Conservation (phyloP, 2,329 filamentous ascomycete genomes). For the Fusarium brachygibbosum region DNA sequence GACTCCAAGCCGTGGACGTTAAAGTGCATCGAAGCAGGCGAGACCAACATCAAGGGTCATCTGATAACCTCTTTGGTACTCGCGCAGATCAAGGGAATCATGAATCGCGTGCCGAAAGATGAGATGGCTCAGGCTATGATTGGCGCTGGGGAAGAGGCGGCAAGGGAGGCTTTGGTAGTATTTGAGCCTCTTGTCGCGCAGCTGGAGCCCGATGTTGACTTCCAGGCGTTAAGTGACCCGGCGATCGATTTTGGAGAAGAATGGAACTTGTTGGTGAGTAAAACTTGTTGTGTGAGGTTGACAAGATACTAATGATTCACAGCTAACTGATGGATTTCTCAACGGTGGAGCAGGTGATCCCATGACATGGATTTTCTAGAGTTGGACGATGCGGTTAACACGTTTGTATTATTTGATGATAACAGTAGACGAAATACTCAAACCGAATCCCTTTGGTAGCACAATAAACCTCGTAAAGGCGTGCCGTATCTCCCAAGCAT, state of each 20-base stretch:
- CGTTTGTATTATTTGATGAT: too few species aligned
- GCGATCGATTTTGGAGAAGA: slow-evolving; percentile 31
- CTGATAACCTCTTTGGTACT: slow-evolving; percentile 53
- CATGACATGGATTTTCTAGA: slow-evolving; percentile 25
- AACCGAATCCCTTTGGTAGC: too few species aligned
- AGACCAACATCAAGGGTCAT: slow-evolving; percentile 69
- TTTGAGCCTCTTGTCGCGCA: slow-evolving; percentile 52
- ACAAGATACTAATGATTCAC: not conserved
- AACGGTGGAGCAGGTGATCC: slow-evolving; percentile 12
- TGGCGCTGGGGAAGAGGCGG: slow-evolving; percentile 55
- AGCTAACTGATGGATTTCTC: slow-evolving; percentile 30
- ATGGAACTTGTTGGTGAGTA: slow-evolving; percentile 48
- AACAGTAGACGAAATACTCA: too few species aligned
- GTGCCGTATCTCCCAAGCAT: too few species aligned
- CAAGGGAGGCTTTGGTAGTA: slow-evolving; percentile 51
- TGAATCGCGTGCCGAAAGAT: slow-evolving; percentile 52
- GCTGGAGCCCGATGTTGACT: slow-evolving; percentile 2
- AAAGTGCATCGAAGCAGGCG: slow-evolving; percentile 60
- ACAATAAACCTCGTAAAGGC: too few species aligned
- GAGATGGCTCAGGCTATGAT: slow-evolving; percentile 55
- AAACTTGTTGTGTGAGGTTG: accelerated
- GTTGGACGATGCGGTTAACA: too few species aligned
- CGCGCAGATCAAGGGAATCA: slow-evolving; percentile 60
- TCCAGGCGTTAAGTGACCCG: not conserved
- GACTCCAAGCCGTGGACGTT: slow-evolving; percentile 59